Conservation (phyloP, 1,284 basidiomycete genomes). For the Rhizoctonia solani region DNA sequence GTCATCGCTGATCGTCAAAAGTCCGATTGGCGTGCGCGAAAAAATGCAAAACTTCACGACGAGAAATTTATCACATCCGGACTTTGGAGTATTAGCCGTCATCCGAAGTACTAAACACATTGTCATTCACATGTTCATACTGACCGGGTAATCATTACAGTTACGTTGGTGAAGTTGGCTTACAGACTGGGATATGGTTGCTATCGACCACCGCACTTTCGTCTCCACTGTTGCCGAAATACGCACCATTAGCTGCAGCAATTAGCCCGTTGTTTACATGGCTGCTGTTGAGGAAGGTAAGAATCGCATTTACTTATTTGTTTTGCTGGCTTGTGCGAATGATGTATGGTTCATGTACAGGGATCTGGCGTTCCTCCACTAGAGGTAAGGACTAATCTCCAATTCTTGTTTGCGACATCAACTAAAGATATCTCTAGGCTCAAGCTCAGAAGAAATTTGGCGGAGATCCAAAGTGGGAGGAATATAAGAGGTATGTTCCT, state of each 20-base stretch:
- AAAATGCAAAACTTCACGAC: slow-evolving; percentile 69
- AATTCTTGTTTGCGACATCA: background rate
- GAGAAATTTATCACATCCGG: slow-evolving; percentile 75
- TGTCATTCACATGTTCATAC: background rate
- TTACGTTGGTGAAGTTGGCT: slow-evolving; percentile 76
- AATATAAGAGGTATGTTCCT: slow-evolving; percentile 65
- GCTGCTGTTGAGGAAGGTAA: slow-evolving; percentile 57
- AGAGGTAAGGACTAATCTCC: slow-evolving; percentile 50
- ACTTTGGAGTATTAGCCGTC: slow-evolving; percentile 71
- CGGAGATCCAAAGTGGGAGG: slow-evolving; percentile 63
- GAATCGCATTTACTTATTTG: slow-evolving; percentile 29
- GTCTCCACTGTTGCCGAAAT: slow-evolving; percentile 53
- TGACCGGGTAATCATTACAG: slow-evolving; percentile 46
- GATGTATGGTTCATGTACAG: slow-evolving; percentile 43
- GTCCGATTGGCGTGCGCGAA: slow-evolving; percentile 63
- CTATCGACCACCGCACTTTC: slow-evolving; percentile 58
- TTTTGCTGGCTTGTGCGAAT: background rate
- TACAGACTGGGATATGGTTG: slow-evolving; percentile 73
- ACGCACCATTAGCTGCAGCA: slow-evolving; percentile 55
- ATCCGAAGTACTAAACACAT: slow-evolving; percentile 65
- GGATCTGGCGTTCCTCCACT: slow-evolving; percentile 71
- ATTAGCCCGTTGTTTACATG: slow-evolving; percentile 71
- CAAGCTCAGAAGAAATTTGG: slow-evolving; percentile 69
- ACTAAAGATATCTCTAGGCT: slow-evolving; percentile 42
- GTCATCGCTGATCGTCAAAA: slow-evolving; percentile 74